Percentiles rank a stretch among this genome's conserved stretches.
Evolutionary conservation across 257 asterid genomes (phyloP).

Genomic region (Solanum gandarillasii): DNA sequence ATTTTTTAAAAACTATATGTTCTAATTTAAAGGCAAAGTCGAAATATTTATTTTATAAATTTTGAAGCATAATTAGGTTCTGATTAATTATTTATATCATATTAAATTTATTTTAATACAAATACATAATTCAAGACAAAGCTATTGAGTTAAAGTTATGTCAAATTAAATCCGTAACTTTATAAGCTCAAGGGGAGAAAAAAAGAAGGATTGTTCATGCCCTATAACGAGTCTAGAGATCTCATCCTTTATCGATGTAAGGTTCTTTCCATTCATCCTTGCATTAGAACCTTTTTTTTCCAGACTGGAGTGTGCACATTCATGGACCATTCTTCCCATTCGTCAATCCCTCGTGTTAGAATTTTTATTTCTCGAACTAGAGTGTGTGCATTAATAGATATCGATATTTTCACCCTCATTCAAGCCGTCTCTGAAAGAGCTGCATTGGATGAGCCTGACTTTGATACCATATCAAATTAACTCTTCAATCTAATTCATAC

Average conservation of each 20-base stretch:
- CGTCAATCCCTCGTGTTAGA: background rate
- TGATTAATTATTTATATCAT: background rate
- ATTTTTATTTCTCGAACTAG: background rate
- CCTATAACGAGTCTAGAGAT: background rate
- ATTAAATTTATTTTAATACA: background rate
- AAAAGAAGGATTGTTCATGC: rapidly evolving
- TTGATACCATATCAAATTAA: no score
- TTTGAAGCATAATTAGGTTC: background rate
- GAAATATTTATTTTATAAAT: background rate
- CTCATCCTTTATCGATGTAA: background rate
- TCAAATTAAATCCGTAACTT: background rate
- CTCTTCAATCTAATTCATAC: background rate
- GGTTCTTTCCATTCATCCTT: background rate
- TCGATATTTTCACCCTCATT: no score
- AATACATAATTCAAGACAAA: background rate
- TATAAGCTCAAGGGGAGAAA: background rate
- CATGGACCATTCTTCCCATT: background rate
- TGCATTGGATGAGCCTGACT: background rate
- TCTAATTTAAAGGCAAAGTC: background rate
- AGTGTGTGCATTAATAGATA: background rate
- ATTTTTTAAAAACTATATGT: background rate
- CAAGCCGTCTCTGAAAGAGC: background rate
- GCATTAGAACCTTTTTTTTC: no score
- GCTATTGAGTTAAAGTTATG: background rate
- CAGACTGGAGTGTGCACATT: background rate